Evolutionary conservation across 2,329 filamentous ascomycete genomes (phyloP), one percentile per base, ranked within the genome.

Genomic region (Paramyrothecium sp.): DNA sequence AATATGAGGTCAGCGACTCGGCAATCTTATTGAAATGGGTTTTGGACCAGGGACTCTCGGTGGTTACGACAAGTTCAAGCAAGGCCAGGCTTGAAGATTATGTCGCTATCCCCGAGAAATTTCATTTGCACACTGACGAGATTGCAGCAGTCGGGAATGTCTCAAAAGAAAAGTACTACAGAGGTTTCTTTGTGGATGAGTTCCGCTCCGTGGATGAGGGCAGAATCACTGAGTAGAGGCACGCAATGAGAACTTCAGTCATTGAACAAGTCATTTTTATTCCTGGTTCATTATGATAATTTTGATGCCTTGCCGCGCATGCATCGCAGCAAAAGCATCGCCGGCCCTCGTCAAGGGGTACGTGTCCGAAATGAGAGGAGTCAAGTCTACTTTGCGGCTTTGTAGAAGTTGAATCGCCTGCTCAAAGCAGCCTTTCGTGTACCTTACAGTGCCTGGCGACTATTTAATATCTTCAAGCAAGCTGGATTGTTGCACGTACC

Each of bases 371-470:
- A 68, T 65, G 7, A 68, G 56, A 16, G 65, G 66, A 56, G 63
- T 67, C 16, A 67, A 54, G 47, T 67, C 57, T 3, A 68, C 64
- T 21, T 52, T 48, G 17, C 63, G 61, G 7, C 61, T 30, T 16
- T 56, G 30, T 4, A 68, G 52, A 1, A 68, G 62, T 34, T 54
- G 55, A 44, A 68, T 67, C 10, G 65, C 64, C 19, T 67, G 64
- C 2, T 50, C 58, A 30, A 65, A 68, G 55, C 66, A 68, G 17
- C 65, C 65, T 16, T 64, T 61, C 2, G 64, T 68, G 47, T 66
- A 68, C 7, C 66, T 56, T 1, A 67, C 65, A 17, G 65, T 68
- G 5, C 65, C 65, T 63, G 2, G 7, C 26, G 19, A 33, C 11
- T 16, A 5, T 3, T 30, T 10, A 53, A 17, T 22, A n/a, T 23